Evolutionary conservation across 352 stramenopile genomes (phyloP), one percentile per base, ranked within the genome.

Genomic region (Phytophthora hibernalis): DNA sequence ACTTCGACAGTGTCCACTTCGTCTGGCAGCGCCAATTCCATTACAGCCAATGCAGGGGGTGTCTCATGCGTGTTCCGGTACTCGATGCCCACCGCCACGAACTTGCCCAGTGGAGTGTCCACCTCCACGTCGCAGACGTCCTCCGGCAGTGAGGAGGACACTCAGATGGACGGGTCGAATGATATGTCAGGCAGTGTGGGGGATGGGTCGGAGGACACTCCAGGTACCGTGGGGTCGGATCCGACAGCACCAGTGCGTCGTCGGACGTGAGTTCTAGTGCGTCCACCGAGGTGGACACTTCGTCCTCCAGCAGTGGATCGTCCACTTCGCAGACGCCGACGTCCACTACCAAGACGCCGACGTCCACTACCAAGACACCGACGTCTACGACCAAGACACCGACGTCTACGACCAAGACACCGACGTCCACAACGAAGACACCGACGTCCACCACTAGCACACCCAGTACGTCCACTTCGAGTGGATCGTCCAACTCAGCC

Each of bases 61-160:
- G 74, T 83, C n/a, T 77, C 79, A 35, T 87, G 79, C 50, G 61
- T 76, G 1, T 88, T 88, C 57, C 74, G 75, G 15, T 88, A 86
- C 51, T 74, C 77, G 30, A 81, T 88, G 77, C 72, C 79, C 11
- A 88, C 79, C 4, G 74, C 69, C 5, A 82, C 65, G 9, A 87
- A 85, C 57, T n/a, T 85, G 9, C 65, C 70, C 0, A 76, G 61
- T 35, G 61, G 72, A 30, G 59, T 85, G 43, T 53, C 68, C 22
- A 79, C 64, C 6, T 56, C 64, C 4, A 59, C 48, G 7, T 43
- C 54, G 21, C 61, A 68, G 5, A 53, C 55, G 26, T 60, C 48
- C 26, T 69, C 77, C 1, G 55, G 72, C 24, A 74, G 65, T 30
- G 61, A 65, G 21, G 55, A 64, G 21, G 45, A 62, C 2, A 26